phyloP scores from a whole-genome alignment of 1,139 yeast genomes.

The Protomyces arabidopsidicola region DNA sequence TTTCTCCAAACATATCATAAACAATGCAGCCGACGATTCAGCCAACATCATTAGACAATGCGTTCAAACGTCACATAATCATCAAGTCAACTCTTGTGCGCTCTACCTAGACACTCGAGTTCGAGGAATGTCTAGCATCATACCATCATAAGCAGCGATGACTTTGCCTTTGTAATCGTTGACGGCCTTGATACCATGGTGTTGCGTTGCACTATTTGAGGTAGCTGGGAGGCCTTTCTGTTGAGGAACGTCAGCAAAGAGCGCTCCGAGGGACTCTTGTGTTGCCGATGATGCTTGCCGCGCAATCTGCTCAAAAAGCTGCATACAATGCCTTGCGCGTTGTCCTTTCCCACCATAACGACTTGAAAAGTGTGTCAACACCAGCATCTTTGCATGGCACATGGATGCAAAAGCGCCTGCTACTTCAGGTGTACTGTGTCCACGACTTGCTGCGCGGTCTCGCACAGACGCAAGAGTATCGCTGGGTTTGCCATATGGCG shows the following conservation, averaged over 20 bases:
- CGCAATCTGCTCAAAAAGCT: conserved; percentile 14
- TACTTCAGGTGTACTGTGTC: conserved; percentile 26
- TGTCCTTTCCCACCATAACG: conserved; percentile 20
- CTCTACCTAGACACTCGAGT: neutral
- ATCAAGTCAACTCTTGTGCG: too few relatives aligned
- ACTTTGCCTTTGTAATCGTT: neutral
- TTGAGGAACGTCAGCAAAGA: neutral
- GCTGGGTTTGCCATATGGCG: neutral
- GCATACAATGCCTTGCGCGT: conserved; percentile 10
- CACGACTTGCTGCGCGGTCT: conserved; percentile 13
- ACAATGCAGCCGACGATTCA: too few relatives aligned
- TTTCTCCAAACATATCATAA: too few relatives aligned
- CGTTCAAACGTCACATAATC: too few relatives aligned
- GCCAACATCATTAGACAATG: too few relatives aligned
- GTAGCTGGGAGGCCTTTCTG: neutral
- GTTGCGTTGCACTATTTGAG: neutral
- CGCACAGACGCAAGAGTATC: conserved; percentile 3
- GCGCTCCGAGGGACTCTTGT: neutral
- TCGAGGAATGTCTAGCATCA: conserved; percentile 11
- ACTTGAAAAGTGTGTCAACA: conserved; percentile 21
- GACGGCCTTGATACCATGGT: neutral
- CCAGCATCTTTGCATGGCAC: neutral
- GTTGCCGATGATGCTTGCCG: conserved; percentile 8
- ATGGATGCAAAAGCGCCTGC: conserved; percentile 25
- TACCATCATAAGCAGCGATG: conserved; percentile 22